phyloP scores from a whole-genome alignment of 164 flowering plant species.

The Chimonanthus salicifolius region DNA sequence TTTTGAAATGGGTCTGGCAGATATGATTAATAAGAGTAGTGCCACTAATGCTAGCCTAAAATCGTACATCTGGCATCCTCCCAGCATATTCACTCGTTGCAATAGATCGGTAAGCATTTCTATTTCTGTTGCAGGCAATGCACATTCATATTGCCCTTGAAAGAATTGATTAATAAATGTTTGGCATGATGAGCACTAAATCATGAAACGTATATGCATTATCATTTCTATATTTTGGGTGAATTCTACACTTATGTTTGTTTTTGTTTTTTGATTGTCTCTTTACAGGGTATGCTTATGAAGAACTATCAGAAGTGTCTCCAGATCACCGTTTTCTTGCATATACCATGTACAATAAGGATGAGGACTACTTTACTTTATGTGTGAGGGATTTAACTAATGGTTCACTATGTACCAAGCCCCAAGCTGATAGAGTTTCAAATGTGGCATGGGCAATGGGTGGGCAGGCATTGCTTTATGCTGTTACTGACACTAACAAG shows the following conservation, averaged over 20 bases:
- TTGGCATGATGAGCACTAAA: too few relatives aligned
- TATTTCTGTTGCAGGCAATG: too few relatives aligned
- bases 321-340: constrained; percentile 87
- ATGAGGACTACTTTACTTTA: constrained; percentile 63
- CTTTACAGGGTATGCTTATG: constrained; percentile 75
- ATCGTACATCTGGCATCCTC: background rate
- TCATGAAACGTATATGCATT: too few relatives aligned
- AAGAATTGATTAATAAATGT: too few relatives aligned
- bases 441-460: constrained; percentile 87
- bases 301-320: constrained; percentile 86
- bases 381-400: constrained; percentile 78
- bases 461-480: constrained; percentile 75
- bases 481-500: constrained; percentile 65
- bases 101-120: background rate
- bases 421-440: constrained; percentile 74
- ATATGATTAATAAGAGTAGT: background rate
- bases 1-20: too few relatives aligned
- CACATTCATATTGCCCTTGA: too few relatives aligned
- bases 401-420: constrained; percentile 69
- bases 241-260: background rate
- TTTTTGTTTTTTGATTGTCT: background rate
- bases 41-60: background rate
- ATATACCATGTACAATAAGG: constrained; percentile 92
- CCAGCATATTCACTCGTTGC: background rate
- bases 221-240: background rate